Percentiles rank a stretch among this genome's conserved stretches.
Evolutionary conservation across 352 stramenopile species (phyloP).

Genomic region (Globisporangium okanoganense): DNA sequence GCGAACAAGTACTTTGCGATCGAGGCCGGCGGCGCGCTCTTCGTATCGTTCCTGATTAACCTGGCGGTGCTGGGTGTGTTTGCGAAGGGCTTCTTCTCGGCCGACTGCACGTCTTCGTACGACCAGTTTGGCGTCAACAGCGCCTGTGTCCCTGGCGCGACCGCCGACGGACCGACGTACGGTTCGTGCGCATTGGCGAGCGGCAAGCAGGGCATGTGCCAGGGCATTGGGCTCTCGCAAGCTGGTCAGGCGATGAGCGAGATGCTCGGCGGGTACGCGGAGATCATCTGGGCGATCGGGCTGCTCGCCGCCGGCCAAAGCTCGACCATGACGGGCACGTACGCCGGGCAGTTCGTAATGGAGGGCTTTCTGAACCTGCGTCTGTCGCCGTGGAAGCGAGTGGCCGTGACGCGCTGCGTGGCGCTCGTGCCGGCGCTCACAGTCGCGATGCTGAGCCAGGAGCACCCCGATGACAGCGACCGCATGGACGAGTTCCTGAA

Average conservation of each 20-base stretch:
- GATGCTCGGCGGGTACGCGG: constrained; percentile 78
- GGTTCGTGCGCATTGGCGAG: constrained; percentile 55
- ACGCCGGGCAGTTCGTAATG: constrained; percentile 97
- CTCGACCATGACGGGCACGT: constrained; percentile 96
- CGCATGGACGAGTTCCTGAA: constrained; percentile 90
- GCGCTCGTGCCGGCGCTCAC: constrained; percentile 87
- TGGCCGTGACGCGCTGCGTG: constrained; percentile 86
- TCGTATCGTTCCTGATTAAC: constrained; percentile 96
- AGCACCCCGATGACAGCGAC: constrained; percentile 78
- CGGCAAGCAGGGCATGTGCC: constrained; percentile 64
- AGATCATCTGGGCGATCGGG: constrained; percentile 92
- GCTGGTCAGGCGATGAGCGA: constrained; percentile 75
- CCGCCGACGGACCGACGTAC: constrained; percentile 40
- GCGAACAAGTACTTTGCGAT: constrained; percentile 95
- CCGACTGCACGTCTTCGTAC: constrained; percentile 60
- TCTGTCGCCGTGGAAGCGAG: constrained; percentile 78
- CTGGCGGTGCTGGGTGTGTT: constrained; percentile 91
- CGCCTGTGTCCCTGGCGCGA: constrained; percentile 61
- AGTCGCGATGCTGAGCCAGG: constrained; percentile 84
- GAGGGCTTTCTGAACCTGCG: constrained; percentile 94
- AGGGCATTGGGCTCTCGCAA: constrained; percentile 86
- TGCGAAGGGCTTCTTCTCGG: constrained; percentile 90
- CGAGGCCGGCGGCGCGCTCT: constrained; percentile 87
- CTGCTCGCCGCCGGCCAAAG: constrained; percentile 93
- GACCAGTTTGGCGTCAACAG: constrained; percentile 50